Conservation (phyloP, 2,329 filamentous ascomycete genomes). For the Clonostachys solani region DNA sequence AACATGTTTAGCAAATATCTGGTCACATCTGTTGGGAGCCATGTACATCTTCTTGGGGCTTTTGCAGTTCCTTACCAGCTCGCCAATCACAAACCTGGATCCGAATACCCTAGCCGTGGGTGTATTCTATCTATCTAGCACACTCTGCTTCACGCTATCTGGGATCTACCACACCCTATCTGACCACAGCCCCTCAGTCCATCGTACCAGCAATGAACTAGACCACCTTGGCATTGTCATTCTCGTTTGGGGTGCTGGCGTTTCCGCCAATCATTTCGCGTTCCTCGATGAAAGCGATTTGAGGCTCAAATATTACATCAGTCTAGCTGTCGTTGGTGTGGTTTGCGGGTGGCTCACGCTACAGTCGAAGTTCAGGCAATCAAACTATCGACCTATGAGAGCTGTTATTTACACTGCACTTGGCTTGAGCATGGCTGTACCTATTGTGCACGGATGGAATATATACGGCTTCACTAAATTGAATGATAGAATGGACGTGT, state of each 20-base stretch:
- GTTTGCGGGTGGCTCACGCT: neutral
- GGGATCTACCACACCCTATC: constrained; percentile 14
- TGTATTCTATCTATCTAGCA: constrained; percentile 6
- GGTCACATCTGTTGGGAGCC: constrained; percentile 4
- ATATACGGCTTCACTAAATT: neutral
- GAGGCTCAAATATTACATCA: neutral
- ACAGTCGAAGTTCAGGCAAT: neutral
- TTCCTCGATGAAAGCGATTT: constrained; percentile 4
- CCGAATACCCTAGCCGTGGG: neutral
- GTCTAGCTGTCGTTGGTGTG: neutral
- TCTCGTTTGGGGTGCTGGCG: constrained; percentile 6
- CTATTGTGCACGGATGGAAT: neutral
- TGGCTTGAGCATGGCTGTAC: neutral
- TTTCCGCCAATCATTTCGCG: constrained; percentile 15
- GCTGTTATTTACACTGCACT: neutral
- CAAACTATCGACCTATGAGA: neutral
- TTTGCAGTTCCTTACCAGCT: neutral
- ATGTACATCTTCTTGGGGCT: constrained; percentile 5
- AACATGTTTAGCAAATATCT: neutral
- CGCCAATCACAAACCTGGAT: neutral
- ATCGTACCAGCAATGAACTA: constrained; percentile 18
- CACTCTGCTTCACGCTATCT: constrained; percentile 16
- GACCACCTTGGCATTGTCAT: constrained; percentile 20
- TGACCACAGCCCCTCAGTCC: constrained; percentile 18
- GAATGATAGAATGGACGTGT: neutral